Evolutionary conservation across 768 basidiomycete genomes (phyloP).

Genomic region (Podaxis pistillaris): DNA sequence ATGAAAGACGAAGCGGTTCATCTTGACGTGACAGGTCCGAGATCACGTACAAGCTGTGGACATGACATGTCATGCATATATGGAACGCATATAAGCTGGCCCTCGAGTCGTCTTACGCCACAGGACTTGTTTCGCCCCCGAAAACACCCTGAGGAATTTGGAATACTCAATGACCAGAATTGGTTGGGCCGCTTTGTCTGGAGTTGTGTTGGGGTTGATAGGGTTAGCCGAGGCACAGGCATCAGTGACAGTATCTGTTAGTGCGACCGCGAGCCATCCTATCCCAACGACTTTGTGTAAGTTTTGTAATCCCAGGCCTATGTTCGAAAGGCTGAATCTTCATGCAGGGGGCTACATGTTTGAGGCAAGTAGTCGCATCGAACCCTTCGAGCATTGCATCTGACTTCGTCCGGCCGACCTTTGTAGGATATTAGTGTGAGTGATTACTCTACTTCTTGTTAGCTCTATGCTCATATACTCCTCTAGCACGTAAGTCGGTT

Average conservation of each 20-base stretch:
- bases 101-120: neutral
- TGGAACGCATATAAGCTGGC: slow-evolving; percentile 1
- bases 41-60: too few relatives aligned
- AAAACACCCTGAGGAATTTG: too few relatives aligned
- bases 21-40: too few relatives aligned
- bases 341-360: slow-evolving; percentile 45
- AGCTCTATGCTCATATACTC: neutral
- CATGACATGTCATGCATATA: neutral
- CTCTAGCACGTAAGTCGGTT: slow-evolving; percentile 33
- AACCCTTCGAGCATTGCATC: neutral
- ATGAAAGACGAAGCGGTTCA: too few relatives aligned
- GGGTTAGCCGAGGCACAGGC: slow-evolving; percentile 9
- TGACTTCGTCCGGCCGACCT: neutral
- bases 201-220: slow-evolving; percentile 2
- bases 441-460: slow-evolving; percentile 12
- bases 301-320: slow-evolving; percentile 20
- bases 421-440: slow-evolving; percentile 61
- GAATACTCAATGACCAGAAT: slow-evolving; percentile 4
- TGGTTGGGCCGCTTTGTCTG: slow-evolving; percentile 1
- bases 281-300: slow-evolving; percentile 54
- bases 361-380: slow-evolving; percentile 37
- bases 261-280: slow-evolving; percentile 45
- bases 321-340: neutral
- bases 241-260: slow-evolving; percentile 36
- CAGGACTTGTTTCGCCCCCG: neutral